Base-by-base conservation (phyloP, 768 basidiomycete species). In the Leucocoprinus sp. region DNA sequence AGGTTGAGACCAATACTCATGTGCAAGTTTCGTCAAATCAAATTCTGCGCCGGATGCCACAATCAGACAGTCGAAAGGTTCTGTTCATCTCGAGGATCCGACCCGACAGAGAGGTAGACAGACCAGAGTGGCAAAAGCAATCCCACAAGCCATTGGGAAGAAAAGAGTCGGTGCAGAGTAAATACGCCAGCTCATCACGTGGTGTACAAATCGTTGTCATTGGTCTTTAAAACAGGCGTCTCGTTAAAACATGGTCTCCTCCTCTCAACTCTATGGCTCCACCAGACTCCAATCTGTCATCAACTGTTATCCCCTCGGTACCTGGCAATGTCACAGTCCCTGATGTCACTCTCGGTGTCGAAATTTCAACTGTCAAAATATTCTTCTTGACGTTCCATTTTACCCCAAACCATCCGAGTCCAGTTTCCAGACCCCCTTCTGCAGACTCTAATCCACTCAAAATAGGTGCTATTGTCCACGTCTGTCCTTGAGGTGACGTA, bases 21-120 rank as follows among this genome's bases (percentile, higher is more conserved):
- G 79, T 24, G 59, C 61, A 24, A 89, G 67, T 15, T 58, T 46
- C 15, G 69, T 76, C 38, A 90, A 64, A 64, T 91, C 82, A 56
- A 78, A 89, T 31, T 66, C 72, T 50, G 59, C 46, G 43, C 62
- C 66, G 35, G n/a, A n/a, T n/a, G 64, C 70, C 26, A 65, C 54
- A 52, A 55, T 42, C 58, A 68, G 63, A 60, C 86, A 89, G 58
- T 80, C 69, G 54, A 82, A 81, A 9, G 65, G 48, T 50, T 63
- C 17, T 61, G 55, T 45, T 71, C 70, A 28, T 72, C 65, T 35
- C 69, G 17, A 53, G 43, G 8, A 56, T 41, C 29, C 45, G 28
- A 18, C 33, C 33, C 23, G 42, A 50, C 29, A 42, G 48, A 44
- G 53, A 45, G 34, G 49, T 38, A 45, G 52, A 22, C 35, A 53